phyloP scores from a whole-genome alignment of 257 asterid genomes.

The Solanum arcanum region DNA sequence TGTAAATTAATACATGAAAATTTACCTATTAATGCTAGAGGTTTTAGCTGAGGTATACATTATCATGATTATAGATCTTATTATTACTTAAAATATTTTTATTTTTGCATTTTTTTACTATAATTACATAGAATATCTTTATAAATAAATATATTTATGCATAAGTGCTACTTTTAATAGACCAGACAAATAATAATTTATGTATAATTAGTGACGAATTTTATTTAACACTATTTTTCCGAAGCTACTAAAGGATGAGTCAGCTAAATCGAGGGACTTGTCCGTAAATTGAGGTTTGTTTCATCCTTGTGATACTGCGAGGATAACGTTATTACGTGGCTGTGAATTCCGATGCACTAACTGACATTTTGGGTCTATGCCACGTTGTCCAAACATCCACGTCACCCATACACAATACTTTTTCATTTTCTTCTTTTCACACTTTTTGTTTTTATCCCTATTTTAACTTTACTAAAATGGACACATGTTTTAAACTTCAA shows the following conservation, averaged over 20 bases:
- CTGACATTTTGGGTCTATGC: slow-evolving; percentile 13
- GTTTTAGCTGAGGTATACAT: neutral
- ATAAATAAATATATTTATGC: too few species aligned
- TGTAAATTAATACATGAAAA: too few species aligned
- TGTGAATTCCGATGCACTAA: slow-evolving; percentile 13
- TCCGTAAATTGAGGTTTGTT: neutral
- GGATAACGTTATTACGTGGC: slow-evolving; percentile 40
- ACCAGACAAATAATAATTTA: too few species aligned
- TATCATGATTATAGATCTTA: neutral
- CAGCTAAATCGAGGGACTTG: neutral
- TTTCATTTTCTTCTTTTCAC: too few species aligned
- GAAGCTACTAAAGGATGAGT: neutral
- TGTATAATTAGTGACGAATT: too few species aligned
- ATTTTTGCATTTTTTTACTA: neutral
- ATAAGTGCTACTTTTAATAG: too few species aligned
- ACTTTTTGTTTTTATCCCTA: neutral
- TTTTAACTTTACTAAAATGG: neutral
- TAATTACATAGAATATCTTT: too few species aligned
- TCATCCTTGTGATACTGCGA: neutral
- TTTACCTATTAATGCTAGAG: too few species aligned
- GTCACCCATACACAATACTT: neutral
- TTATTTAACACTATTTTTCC: too few species aligned
- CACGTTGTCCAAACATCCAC: slow-evolving; percentile 11
- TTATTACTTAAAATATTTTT: too few species aligned
- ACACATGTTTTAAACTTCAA: neutral